phyloP scores from a whole-genome alignment of 331 rosid species.

The Cydonia oblonga region DNA sequence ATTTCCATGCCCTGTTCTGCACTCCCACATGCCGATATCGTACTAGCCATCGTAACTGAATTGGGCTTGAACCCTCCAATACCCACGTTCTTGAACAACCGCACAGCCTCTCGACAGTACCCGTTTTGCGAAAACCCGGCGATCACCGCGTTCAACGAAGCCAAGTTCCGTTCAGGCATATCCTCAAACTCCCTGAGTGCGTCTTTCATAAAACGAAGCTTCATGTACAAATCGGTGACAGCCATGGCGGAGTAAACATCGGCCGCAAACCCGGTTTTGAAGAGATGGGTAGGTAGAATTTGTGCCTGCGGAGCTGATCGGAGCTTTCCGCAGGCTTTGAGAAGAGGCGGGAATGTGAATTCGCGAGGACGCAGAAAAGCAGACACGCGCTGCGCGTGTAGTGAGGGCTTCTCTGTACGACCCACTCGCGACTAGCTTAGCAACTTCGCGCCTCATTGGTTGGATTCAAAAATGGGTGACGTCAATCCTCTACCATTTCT shows the following conservation, averaged over 20 bases:
- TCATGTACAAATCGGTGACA: slow-evolving; percentile 30
- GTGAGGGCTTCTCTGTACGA: slow-evolving; percentile 44
- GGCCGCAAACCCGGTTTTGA: slow-evolving; percentile 45
- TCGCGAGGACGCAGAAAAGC: slow-evolving; percentile 26
- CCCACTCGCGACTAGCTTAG: slow-evolving; percentile 40
- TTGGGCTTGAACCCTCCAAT: slow-evolving; percentile 30
- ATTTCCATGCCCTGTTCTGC: slow-evolving; percentile 19
- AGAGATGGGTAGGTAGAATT: slow-evolving; percentile 42
- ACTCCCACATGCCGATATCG: slow-evolving; percentile 23
- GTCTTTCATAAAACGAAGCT: slow-evolving; percentile 8
- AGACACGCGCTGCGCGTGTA: slow-evolving; percentile 27
- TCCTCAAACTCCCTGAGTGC: slow-evolving; percentile 50
- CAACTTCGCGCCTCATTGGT: slow-evolving; percentile 37
- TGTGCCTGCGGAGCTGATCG: slow-evolving; percentile 19
- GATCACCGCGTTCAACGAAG: slow-evolving; percentile 39
- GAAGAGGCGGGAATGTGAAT: slow-evolving; percentile 61
- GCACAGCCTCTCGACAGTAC: slow-evolving; percentile 24
- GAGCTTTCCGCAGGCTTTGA: slow-evolving; percentile 64
- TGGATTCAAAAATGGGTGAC: background rate
- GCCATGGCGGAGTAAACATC: slow-evolving; percentile 46
- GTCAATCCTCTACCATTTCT: no score
- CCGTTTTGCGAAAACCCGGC: slow-evolving; percentile 48
- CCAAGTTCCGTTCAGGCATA: slow-evolving; percentile 43
- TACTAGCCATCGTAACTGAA: slow-evolving; percentile 42
- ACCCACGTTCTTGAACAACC: slow-evolving; percentile 19